Evolutionary conservation across 371 early-diverging fungal species (phyloP).

Genomic region (Batrachochytrium dendrobatidis): DNA sequence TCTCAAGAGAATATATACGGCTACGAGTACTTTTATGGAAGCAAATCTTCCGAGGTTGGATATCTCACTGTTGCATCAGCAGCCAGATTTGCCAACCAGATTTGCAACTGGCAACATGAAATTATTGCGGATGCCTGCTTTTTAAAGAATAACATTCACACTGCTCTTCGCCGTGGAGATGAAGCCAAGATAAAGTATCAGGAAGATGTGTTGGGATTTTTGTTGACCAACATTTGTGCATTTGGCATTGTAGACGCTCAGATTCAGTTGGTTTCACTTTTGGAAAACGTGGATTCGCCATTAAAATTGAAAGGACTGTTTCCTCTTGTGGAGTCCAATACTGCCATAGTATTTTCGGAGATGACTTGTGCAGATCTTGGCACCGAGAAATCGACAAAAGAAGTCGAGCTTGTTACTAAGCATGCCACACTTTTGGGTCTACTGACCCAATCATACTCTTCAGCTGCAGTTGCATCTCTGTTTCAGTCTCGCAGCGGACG

Average conservation of each 20-base stretch:
- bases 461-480: slow-evolving; percentile 42
- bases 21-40: slow-evolving; percentile 49
- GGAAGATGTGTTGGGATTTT: slow-evolving; percentile 48
- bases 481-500: slow-evolving; percentile 33
- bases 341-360: slow-evolving; percentile 2
- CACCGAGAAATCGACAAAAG: too few relatives aligned
- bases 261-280: slow-evolving; percentile 44
- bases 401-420: slow-evolving; percentile 10
- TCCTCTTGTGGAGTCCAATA: slow-evolving; percentile 49
- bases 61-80: slow-evolving; percentile 46
- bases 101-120: slow-evolving; percentile 39
- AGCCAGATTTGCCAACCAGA: slow-evolving; percentile 38
- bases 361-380: slow-evolving; percentile 18
- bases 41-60: slow-evolving; percentile 33
- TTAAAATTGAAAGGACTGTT: slow-evolving; percentile 56
- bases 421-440: slow-evolving; percentile 39
- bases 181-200: slow-evolving; percentile 1
- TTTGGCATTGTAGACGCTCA: slow-evolving; percentile 40
- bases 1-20: slow-evolving; percentile 41
- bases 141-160: slow-evolving; percentile 11
- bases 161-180: not conserved
- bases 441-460: slow-evolving; percentile 57
- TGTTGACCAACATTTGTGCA: slow-evolving; percentile 61
- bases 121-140: slow-evolving; percentile 35
- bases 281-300: slow-evolving; percentile 50